A percentile compares a stretch with the other conserved stretches of the same genome.
These are phyloP conservation scores for Suillus tomentosus DNA, from an alignment of 768 basidiomycete species.

Conservation along the genomic window DNA sequence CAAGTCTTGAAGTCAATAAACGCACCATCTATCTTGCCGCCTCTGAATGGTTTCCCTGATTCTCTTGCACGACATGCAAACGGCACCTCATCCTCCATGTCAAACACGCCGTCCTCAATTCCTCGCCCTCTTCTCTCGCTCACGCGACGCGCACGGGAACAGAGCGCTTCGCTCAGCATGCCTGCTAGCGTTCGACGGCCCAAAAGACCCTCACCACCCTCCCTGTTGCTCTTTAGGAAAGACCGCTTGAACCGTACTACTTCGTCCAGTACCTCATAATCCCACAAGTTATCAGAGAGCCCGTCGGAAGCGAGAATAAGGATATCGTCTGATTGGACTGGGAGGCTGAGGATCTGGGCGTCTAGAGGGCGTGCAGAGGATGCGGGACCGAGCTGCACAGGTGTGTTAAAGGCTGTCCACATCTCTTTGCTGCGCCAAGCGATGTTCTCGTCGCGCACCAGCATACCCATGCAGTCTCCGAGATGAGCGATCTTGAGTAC, in stretches of 20 bases:
- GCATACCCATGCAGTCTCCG: slow-evolving; percentile 86
- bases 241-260: slow-evolving; percentile 57
- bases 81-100: slow-evolving; percentile 61
- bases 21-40: slow-evolving; percentile 87
- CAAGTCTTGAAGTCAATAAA: background rate
- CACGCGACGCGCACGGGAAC: slow-evolving; percentile 72
- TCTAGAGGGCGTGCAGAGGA: slow-evolving; percentile 64
- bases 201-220: slow-evolving; percentile 32
- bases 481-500: slow-evolving; percentile 82
- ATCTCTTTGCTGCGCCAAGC: slow-evolving; percentile 90
- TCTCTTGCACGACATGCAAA: slow-evolving; percentile 82
- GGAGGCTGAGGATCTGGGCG: slow-evolving; percentile 69
- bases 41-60: slow-evolving; percentile 67
- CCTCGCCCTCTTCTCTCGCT: slow-evolving; percentile 48
- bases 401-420: slow-evolving; percentile 86
- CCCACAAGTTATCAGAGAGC: slow-evolving; percentile 86
- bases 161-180: slow-evolving; percentile 79
- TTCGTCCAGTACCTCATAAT: slow-evolving; percentile 85
- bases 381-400: slow-evolving; percentile 62
- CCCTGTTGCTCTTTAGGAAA: slow-evolving; percentile 29
- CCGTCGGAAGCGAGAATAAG: slow-evolving; percentile 84
- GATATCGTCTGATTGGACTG: slow-evolving; percentile 71
- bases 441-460: slow-evolving; percentile 77
- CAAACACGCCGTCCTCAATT: slow-evolving; percentile 27
- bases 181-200: slow-evolving; percentile 59